Percentiles rank a stretch among this genome's conserved stretches.
Conservation (phyloP, 371 early-diverging fungal genomes). For the Syncephalis plumigaleata region DNA sequence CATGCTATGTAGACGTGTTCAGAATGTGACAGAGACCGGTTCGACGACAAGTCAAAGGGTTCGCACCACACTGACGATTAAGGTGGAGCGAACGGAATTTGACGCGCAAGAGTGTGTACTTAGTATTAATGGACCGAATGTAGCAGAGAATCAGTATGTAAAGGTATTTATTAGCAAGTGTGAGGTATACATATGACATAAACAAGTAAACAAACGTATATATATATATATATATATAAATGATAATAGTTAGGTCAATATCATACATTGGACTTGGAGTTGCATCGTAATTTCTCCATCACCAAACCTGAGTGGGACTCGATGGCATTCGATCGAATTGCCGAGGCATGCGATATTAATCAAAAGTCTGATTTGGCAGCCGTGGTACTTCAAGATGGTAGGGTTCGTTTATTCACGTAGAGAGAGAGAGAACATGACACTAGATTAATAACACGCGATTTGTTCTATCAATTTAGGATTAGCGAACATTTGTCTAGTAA, state of each 20-base stretch:
- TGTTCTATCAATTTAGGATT: slow-evolving; percentile 26
- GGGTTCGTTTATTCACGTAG: background rate
- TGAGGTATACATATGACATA: background rate
- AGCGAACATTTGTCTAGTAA: slow-evolving; percentile 85
- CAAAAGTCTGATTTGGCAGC: slow-evolving; percentile 90
- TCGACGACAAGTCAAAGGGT: slow-evolving; percentile 74
- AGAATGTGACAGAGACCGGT: slow-evolving; percentile 71
- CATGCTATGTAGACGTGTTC: slow-evolving; percentile 69
- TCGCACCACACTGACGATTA: slow-evolving; percentile 62
- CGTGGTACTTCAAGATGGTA: slow-evolving; percentile 83
- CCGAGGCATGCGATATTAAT: slow-evolving; percentile 77
- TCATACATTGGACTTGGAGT: slow-evolving; percentile 88
- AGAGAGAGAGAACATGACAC: too few relatives aligned
- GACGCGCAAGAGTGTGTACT: slow-evolving; percentile 73
- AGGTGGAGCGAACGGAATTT: slow-evolving; percentile 73
- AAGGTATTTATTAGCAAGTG: slow-evolving; percentile 31
- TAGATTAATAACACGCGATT: background rate
- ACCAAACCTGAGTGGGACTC: slow-evolving; percentile 85
- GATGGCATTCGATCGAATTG: slow-evolving; percentile 73
- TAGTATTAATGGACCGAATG: slow-evolving; percentile 76
- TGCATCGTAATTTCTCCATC: slow-evolving; percentile 75
- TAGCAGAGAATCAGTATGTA: slow-evolving; percentile 74
- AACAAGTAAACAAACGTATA: background rate
- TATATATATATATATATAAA: background rate
- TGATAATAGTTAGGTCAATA: slow-evolving; percentile 65